These are phyloP conservation scores for Millerago galiae DNA, from an alignment of 805 yeast genomes.

Conservation along the genomic window DNA sequence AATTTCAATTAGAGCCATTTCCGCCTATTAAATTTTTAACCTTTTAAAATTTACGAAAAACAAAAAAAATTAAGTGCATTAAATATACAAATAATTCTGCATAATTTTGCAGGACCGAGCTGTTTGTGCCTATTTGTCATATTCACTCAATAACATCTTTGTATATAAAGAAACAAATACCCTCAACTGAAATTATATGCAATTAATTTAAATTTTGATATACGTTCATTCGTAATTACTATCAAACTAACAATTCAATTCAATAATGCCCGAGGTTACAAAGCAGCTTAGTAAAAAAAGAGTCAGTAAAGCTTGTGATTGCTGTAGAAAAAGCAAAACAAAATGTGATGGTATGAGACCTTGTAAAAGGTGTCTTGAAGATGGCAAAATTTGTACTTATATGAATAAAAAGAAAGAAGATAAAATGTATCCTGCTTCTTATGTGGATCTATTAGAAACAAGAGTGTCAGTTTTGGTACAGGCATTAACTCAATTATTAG, in stretches of 20 bases:
- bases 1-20: not conserved
- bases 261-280: not conserved
- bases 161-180: not conserved
- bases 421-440: conserved; percentile 37
- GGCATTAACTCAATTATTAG: conserved; percentile 26
- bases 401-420: conserved; percentile 46
- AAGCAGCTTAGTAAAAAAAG: conserved; percentile 21
- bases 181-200: not conserved
- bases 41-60: not conserved
- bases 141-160: not conserved
- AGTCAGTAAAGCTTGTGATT: conserved; percentile 39
- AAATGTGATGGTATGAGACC: conserved; percentile 43
- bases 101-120: not conserved
- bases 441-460: conserved; percentile 44
- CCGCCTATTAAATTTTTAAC: not conserved
- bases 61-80: no score
- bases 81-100: not conserved
- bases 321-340: conserved; percentile 38
- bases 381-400: conserved; percentile 52
- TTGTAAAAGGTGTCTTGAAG: conserved; percentile 44
- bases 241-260: conserved; percentile 1
- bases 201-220: not conserved
- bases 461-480: conserved; percentile 42
- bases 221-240: not conserved
- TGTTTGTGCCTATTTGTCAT: not conserved